Evolutionary conservation across 2,329 filamentous ascomycete species (phyloP).

Genomic region (Stenocarpella maydis): DNA sequence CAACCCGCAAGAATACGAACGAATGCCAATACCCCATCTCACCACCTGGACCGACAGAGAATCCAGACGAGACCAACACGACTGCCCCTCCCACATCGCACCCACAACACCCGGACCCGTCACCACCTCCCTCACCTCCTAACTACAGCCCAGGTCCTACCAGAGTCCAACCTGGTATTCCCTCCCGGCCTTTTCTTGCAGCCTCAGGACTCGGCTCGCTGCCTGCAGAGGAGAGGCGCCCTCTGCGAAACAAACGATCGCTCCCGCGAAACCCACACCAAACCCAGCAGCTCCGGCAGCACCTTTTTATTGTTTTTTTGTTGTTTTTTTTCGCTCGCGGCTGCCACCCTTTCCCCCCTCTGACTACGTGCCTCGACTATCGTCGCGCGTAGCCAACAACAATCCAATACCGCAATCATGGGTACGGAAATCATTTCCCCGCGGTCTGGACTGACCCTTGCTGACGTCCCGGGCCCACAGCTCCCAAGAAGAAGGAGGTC

Average conservation of each 20-base stretch:
- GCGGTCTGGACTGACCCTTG: slow-evolving; percentile 39
- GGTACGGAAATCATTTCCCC: slow-evolving; percentile 49
- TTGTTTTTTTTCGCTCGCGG: slow-evolving; percentile 29
- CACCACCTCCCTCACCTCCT: slow-evolving; percentile 18
- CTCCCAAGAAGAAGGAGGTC: slow-evolving; percentile 90
- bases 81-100: slow-evolving; percentile 6
- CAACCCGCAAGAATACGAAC: slow-evolving; percentile 23
- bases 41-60: not conserved
- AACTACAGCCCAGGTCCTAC: slow-evolving; percentile 21
- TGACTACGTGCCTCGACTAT: slow-evolving; percentile 39
- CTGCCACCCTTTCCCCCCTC: slow-evolving; percentile 21
- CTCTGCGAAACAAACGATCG: slow-evolving; percentile 19
- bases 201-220: slow-evolving; percentile 2
- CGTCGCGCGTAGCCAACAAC: slow-evolving; percentile 57
- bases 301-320: no score
- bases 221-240: slow-evolving; percentile 10
- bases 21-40: slow-evolving; percentile 27
- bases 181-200: slow-evolving; percentile 11
- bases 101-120: slow-evolving; percentile 14
- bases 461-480: slow-evolving; percentile 63
- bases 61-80: slow-evolving; percentile 7
- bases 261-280: slow-evolving; percentile 30
- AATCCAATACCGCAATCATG: slow-evolving; percentile 63
- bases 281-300: slow-evolving; percentile 30
- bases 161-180: not conserved